Conservation (phyloP, 2,329 filamentous ascomycete species). For the Aureobasidium sp. region DNA sequence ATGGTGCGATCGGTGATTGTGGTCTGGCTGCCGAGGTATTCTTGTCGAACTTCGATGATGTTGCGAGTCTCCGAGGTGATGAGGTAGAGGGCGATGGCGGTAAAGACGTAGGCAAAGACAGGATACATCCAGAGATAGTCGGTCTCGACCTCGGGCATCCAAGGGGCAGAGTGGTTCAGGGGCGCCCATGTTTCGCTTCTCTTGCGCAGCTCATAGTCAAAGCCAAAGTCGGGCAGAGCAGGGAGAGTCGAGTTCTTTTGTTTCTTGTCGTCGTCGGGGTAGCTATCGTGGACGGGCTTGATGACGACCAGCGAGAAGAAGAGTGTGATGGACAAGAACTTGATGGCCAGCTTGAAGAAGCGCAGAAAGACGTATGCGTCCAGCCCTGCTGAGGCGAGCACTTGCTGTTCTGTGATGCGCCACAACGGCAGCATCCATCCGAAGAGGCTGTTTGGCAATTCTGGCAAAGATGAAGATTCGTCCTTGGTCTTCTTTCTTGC, state of each 20-base stretch:
- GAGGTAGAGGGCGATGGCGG: conserved; percentile 70
- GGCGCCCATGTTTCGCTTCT: background rate
- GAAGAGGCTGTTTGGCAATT: conserved; percentile 75
- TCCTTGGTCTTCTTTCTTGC: conserved; percentile 73
- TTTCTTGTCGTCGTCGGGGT: conserved; percentile 37
- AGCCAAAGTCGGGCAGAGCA: background rate
- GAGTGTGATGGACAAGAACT: conserved; percentile 70
- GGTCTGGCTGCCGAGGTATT: conserved; percentile 85
- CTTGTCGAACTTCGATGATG: conserved; percentile 78
- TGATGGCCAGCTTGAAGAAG: conserved; percentile 93
- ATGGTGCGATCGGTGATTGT: conserved; percentile 96
- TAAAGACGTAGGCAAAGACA: conserved; percentile 92
- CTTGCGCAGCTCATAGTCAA: conserved; percentile 1
- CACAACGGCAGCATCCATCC: conserved; percentile 90
- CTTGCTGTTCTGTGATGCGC: conserved; percentile 78
- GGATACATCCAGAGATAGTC: conserved; percentile 87
- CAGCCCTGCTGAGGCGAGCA: conserved; percentile 81
- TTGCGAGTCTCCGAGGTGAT: conserved; percentile 76
- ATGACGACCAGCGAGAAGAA: conserved; percentile 77
- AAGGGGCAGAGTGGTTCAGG: conserved; percentile 9
- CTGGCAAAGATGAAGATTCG: conserved; percentile 60
- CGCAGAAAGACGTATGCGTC: conserved; percentile 93
- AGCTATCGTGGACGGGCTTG: conserved; percentile 75
- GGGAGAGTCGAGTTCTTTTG: conserved; percentile 20
- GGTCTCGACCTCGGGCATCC: conserved; percentile 30